A percentile compares a stretch with the other conserved stretches of the same genome.
Evolutionary conservation across 2,329 filamentous ascomycete species (phyloP).

Genomic region (Xylariaceae sp.): DNA sequence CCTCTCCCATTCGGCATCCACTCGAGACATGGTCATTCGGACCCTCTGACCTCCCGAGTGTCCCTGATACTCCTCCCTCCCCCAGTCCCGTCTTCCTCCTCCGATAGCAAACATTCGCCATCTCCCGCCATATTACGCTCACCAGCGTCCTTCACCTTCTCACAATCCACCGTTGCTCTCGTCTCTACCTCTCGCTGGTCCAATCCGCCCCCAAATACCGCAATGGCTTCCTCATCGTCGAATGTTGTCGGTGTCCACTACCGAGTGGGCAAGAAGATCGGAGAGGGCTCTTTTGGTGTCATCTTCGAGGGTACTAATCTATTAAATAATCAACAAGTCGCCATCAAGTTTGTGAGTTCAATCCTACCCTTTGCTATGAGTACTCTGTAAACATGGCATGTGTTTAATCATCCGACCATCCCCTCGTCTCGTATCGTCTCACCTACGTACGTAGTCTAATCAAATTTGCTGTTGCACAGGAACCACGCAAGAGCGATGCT

Average conservation of each 20-base stretch:
- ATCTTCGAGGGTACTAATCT: conserved; percentile 99
- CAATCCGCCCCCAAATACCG: conserved; percentile 17
- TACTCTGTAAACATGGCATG: too few relatives aligned
- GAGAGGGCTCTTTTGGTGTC: conserved; percentile 96
- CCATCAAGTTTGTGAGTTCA: conserved; percentile 91
- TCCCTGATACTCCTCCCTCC: conserved; percentile 26
- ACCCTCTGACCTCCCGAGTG: conserved; percentile 24
- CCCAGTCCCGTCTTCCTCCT: conserved; percentile 7
- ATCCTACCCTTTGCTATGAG: conserved; percentile 1
- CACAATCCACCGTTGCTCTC: conserved; percentile 9
- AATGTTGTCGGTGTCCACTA: conserved; percentile 99
- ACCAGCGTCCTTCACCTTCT: conserved; percentile 1
- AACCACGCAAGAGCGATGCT: conserved; percentile 97
- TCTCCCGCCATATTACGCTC: neutral
- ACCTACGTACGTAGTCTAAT: too few relatives aligned
- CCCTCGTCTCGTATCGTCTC: too few relatives aligned
- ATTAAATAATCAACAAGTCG: conserved; percentile 97
- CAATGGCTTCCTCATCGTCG: conserved; percentile 83
- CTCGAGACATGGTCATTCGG: conserved; percentile 27
- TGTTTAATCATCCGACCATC: neutral
- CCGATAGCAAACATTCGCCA: conserved; percentile 9
- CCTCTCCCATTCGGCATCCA: too few relatives aligned
- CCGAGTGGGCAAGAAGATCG: conserved; percentile 98
- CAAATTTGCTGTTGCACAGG: conserved; percentile 56
- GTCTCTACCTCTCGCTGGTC: conserved; percentile 11